A percentile compares a stretch with the other conserved stretches of the same genome.
Evolutionary conservation across 495 filamentous ascomycete species (phyloP).

Genomic region (Aspergillus baeticus): DNA sequence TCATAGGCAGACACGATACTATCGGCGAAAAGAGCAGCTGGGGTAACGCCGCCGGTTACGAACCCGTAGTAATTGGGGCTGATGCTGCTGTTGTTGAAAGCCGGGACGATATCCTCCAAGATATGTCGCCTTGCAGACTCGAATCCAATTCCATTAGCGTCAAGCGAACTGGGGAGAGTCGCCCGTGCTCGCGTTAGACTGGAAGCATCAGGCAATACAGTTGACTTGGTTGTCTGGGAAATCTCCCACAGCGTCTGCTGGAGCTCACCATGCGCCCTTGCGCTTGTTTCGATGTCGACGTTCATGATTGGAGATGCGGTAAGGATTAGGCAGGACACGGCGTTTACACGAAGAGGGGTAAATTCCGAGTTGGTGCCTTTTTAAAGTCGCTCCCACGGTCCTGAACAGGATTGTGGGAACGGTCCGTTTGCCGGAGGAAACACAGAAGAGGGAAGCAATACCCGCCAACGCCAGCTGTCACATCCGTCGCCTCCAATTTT

Average conservation of each 20-base stretch:
- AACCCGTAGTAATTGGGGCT: constrained; percentile 81
- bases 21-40: constrained; percentile 82
- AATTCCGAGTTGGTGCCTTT: too few species aligned
- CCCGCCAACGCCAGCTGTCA: too few species aligned
- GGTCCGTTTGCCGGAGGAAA: constrained; percentile 8
- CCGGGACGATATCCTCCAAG: constrained; percentile 60
- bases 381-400: neutral
- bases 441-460: neutral
- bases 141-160: constrained; percentile 43
- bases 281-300: constrained; percentile 3
- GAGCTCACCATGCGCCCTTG: constrained; percentile 23
- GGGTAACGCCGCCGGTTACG: constrained; percentile 77
- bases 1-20: constrained; percentile 74
- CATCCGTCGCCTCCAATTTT: neutral
- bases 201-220: constrained; percentile 35
- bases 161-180: constrained; percentile 40
- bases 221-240: constrained; percentile 32
- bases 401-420: constrained; percentile 1
- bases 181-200: constrained; percentile 33
- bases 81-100: constrained; percentile 60
- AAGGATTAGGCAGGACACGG: neutral
- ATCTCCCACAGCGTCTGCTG: constrained; percentile 37
- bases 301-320: constrained; percentile 15
- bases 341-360: neutral
- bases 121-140: constrained; percentile 50